Conservation (phyloP, 768 basidiomycete species). For the Suillus alpinus region DNA sequence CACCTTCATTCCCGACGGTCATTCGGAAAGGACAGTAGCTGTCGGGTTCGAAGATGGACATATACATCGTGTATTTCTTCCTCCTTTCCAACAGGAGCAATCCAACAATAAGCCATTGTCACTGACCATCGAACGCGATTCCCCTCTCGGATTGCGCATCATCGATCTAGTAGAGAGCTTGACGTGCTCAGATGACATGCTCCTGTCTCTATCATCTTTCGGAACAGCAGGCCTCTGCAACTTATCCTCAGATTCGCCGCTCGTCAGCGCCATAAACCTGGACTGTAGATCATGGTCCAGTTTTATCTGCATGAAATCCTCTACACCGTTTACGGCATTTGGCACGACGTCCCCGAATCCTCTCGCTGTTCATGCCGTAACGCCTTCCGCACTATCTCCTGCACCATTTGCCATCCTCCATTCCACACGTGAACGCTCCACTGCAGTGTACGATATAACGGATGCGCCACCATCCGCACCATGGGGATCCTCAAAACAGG, state of each 20-base stretch:
- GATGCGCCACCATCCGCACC: conserved; percentile 58
- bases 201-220: conserved; percentile 57
- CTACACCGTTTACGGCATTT: conserved; percentile 63
- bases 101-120: conserved; percentile 6
- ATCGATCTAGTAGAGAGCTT: conserved; percentile 57
- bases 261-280: conserved; percentile 39
- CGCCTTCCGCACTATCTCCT: conserved; percentile 42
- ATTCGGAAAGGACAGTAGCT: conserved; percentile 43
- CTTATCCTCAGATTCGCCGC: conserved; percentile 16
- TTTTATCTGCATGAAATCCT: conserved; percentile 49
- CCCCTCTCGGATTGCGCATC: conserved; percentile 32
- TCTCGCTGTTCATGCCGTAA: conserved; percentile 54
- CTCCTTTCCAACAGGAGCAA: conserved; percentile 7
- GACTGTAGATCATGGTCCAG: conserved; percentile 60
- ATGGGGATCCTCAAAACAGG: conserved; percentile 68
- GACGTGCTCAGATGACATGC: conserved; percentile 38
- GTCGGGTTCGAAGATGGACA: conserved; percentile 61
- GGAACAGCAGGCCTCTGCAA: conserved; percentile 47
- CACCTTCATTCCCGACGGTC: conserved; percentile 45
- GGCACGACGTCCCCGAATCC: conserved; percentile 56
- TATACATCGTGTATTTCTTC: conserved; percentile 46
- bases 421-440: conserved; percentile 32
- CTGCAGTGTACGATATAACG: conserved; percentile 74
- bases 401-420: conserved; percentile 50
- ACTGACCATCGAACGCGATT: conserved; percentile 22